Base-by-base conservation (phyloP, 2,329 filamentous ascomycete genomes). In the Coniella lustricola region DNA sequence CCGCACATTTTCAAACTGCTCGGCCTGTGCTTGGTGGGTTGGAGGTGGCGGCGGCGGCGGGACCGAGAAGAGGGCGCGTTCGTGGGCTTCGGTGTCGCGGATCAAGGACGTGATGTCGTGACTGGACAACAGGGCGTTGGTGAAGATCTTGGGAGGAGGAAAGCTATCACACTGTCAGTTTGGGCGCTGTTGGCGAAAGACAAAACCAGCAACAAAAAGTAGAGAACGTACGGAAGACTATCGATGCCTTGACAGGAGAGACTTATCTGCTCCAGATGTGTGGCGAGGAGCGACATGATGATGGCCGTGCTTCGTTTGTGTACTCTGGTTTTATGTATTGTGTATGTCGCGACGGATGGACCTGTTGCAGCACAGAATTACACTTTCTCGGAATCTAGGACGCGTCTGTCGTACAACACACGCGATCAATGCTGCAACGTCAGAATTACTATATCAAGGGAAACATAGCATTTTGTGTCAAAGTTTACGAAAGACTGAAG, bases 101-200 rank as follows among this genome's bases (percentile, higher is more conserved):
- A 98, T 96, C 41, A 98, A 73, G 12, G 87, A 81, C 3, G 93
- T 97, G 58, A 98, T 97, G 66, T 98, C 93, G 66, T 90, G 84
- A 56, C 83, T 83, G 49, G 85, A 83, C 42, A 97, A 82, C 34
- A 98, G 77, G 31, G 93, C 90, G 65, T 95, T 96, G 57, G 90
- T 93, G 70, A 97, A 98, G 61, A 93, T 90, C 60, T 88, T 94
- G n/a, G 91, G 88, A 2, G 81, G 81, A 35, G 88, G 88, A 59
- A 97, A 97, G 31, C 89, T 94, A 9, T 55, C 42, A 5, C 10
- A 10, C 25, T 29, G 25, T 29, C 25, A 29, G 44, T 25, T 17
- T 20, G 32, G 1, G 50, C 45, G 37, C 17, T 22, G 7, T 7
- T 4, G 32, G 4, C 8, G 35, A 7, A 18, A 3, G 13, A 10